Conservation (phyloP, 768 basidiomycete genomes). For the Tylopilus subfusipes region DNA sequence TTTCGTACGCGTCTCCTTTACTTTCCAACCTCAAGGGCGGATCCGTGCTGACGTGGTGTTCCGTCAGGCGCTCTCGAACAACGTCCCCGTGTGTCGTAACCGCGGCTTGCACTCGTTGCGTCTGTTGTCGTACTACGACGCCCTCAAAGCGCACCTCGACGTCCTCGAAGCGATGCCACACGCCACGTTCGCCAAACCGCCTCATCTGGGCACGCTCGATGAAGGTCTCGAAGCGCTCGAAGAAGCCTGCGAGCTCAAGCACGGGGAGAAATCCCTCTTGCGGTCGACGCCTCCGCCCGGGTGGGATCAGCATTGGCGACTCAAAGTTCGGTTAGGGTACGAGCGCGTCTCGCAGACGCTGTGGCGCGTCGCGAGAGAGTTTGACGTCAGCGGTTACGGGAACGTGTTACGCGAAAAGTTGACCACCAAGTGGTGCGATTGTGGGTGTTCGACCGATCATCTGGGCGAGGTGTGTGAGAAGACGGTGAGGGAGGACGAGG, state of each 20-base stretch:
- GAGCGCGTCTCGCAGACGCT: slow-evolving; percentile 60
- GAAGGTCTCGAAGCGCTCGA: slow-evolving; percentile 63
- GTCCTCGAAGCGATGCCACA: slow-evolving; percentile 55
- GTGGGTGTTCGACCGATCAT: slow-evolving; percentile 77
- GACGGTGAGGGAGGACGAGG: slow-evolving; percentile 68
- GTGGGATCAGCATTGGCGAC: slow-evolving; percentile 56
- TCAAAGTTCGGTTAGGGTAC: slow-evolving; percentile 61
- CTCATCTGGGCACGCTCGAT: slow-evolving; percentile 56
- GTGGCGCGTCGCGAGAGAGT: slow-evolving; percentile 69
- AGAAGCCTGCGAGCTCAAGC: slow-evolving; percentile 60
- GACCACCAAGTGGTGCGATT: slow-evolving; percentile 75
- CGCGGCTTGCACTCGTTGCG: slow-evolving; percentile 66
- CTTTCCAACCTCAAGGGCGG: not conserved
- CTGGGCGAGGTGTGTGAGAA: slow-evolving; percentile 73
- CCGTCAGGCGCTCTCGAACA: slow-evolving; percentile 63
- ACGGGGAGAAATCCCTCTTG: slow-evolving; percentile 36
- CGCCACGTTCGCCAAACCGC: slow-evolving; percentile 60
- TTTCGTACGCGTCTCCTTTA: slow-evolving; percentile 48
- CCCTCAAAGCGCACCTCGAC: slow-evolving; percentile 60
- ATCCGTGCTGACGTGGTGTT: slow-evolving; percentile 3
- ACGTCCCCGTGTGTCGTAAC: slow-evolving; percentile 59
- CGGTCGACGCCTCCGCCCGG: slow-evolving; percentile 35
- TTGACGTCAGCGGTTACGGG: slow-evolving; percentile 71
- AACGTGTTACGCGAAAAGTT: slow-evolving; percentile 67
- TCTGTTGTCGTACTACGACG: slow-evolving; percentile 56